Base-by-base conservation (phyloP, 768 basidiomycete genomes). In the Tulasnella calospora region DNA sequence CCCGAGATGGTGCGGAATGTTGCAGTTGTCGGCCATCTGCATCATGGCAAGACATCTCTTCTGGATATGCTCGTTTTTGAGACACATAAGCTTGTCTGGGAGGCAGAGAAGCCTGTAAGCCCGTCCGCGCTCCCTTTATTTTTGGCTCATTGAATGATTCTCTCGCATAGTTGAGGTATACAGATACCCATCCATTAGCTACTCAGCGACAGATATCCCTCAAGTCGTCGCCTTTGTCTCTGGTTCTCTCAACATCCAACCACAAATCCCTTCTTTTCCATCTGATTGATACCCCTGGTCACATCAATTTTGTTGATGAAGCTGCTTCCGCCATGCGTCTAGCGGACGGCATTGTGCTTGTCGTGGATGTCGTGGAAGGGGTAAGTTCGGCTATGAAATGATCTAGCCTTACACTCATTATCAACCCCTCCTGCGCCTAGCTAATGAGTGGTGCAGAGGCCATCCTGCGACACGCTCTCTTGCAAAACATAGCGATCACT, bases 301-400 rank as follows among this genome's bases (percentile, higher is more conserved):
- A 99, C 82, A 94, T 96, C 79, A 99, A 99, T 85, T 99, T 99
- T 83, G 90, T 96, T n/a, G 98, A 99, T 82, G 98, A 99, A 85
- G 95, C 95, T 30, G 96, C 96, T 1, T 90, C 92, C 9, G 88
- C 94, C 10, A 90, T 96, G 78, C 89, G 98, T 67, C 86, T 98
- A 51, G 92, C 89, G 23, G 98, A 99, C 83, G 98, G 98, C 44
- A 90, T 98, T 69, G 84, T 99, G 0, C 85, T 99, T 33, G 96
- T 99, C 0, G 96, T 99, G 3, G 98, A 99, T 82, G 98, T 94
- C n/a, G 94, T 99, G 6, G 98, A 99, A 86, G 98, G 98, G 81
- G 97, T 97, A 83, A 83, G 92, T 86, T 55, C 19, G 23, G 38
- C 27, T 35, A 12, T 35, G 27, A 21, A 73, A 74, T 23, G n/a